These are phyloP conservation scores for Saccharomycopsis capsularis DNA, from an alignment of 805 yeast species.

Conservation along the genomic window DNA sequence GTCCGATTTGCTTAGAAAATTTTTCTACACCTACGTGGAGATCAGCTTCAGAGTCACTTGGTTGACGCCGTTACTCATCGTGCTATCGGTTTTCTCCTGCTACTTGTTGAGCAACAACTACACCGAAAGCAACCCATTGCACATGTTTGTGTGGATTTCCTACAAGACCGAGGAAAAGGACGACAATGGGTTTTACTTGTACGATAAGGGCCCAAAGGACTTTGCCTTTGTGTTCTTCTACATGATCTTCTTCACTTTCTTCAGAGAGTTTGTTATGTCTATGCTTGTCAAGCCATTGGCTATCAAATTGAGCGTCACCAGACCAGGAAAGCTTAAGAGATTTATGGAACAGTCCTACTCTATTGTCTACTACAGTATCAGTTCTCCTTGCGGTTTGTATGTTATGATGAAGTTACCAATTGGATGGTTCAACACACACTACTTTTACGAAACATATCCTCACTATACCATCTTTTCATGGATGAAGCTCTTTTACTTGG, in stretches of 20 bases:
- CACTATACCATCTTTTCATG: conserved; percentile 63
- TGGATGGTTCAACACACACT: conserved; percentile 83
- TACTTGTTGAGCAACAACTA: conserved; percentile 53
- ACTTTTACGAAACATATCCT: conserved; percentile 77
- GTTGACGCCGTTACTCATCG: conserved; percentile 55
- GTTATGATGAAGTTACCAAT: conserved; percentile 79
- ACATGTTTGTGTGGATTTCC: conserved; percentile 56
- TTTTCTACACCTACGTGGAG: conserved; percentile 17
- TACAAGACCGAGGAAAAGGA: conserved; percentile 56
- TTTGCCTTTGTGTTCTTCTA: conserved; percentile 70
- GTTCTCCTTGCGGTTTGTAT: conserved; percentile 84
- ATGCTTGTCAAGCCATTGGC: conserved; percentile 71
- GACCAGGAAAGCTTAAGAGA: conserved; percentile 56
- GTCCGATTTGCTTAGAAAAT: conserved; percentile 14
- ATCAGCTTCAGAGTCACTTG: conserved; percentile 49
- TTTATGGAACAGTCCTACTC: conserved; percentile 93
- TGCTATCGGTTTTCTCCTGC: conserved; percentile 35
- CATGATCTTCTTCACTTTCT: conserved; percentile 82
- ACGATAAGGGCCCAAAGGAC: conserved; percentile 86
- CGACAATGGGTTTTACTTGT: conserved; percentile 35
- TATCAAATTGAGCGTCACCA: conserved; percentile 39
- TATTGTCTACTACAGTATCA: conserved; percentile 66
- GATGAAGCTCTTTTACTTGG: conserved; percentile 76
- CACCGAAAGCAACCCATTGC: conserved; percentile 53
- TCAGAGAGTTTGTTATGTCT: conserved; percentile 89